A percentile compares a stretch with the other conserved stretches of the same genome.
Evolutionary conservation across 208 protist species (phyloP).

Genomic region (Crithidia bombi): DNA sequence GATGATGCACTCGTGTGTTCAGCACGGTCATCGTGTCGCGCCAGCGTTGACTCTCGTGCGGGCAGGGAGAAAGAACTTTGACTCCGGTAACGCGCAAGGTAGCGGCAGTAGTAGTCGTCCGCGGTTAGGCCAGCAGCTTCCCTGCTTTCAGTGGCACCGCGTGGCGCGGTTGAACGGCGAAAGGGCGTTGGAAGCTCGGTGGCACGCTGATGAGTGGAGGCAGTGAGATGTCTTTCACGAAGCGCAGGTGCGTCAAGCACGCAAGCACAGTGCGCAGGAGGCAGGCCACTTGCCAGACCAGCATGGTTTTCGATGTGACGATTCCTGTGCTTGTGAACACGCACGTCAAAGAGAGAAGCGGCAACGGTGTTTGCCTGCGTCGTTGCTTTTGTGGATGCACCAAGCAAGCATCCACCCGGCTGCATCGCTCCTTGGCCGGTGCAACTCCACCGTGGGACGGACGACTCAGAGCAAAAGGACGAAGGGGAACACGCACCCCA

Average conservation of each 20-base stretch:
- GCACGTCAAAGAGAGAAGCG: constrained; percentile 8
- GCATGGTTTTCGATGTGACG: not conserved
- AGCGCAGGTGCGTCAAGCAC: not conserved
- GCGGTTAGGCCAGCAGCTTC: not conserved
- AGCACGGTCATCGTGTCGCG: not conserved
- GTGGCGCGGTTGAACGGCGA: not conserved
- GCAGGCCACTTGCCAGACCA: not conserved
- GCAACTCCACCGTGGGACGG: not conserved
- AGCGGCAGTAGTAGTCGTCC: constrained; percentile 23
- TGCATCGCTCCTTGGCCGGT: not conserved
- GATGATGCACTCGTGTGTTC: too few relatives aligned
- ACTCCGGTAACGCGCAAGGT: constrained; percentile 24
- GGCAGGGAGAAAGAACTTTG: not conserved
- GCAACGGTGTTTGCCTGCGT: not conserved
- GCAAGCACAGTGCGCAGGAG: not conserved
- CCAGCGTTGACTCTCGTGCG: not conserved
- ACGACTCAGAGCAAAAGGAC: not conserved
- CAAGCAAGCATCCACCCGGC: not conserved
- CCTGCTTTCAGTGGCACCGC: not conserved
- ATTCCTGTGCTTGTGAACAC: not conserved
- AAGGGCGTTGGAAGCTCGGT: not conserved
- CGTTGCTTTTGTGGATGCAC: not conserved
- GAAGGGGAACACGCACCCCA: not conserved
- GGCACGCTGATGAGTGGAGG: not conserved
- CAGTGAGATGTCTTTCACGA: too few relatives aligned